Percentiles rank a stretch among this genome's conserved stretches.
Evolutionary conservation across 1,284 basidiomycete species (phyloP).

Genomic region (Trametes pubescens): DNA sequence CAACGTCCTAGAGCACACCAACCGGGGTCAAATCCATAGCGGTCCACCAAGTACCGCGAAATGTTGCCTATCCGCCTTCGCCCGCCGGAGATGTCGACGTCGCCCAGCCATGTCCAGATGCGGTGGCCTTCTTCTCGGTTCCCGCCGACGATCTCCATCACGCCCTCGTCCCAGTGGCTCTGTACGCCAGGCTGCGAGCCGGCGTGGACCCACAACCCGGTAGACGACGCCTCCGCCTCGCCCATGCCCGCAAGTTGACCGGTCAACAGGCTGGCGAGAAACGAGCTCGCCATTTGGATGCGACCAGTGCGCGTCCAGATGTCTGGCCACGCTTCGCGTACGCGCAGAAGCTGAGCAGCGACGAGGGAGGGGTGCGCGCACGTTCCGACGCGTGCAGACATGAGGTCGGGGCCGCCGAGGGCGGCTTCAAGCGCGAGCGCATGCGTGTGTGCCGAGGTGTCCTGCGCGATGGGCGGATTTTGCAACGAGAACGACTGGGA

Average conservation of each 20-base stretch:
- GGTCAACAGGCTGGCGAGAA: conserved; percentile 73
- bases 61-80: conserved; percentile 71
- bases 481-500: conserved; percentile 74
- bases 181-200: conserved; percentile 42
- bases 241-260: conserved; percentile 76
- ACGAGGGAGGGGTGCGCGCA: conserved; percentile 72
- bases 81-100: conserved; percentile 68
- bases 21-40: conserved; percentile 84
- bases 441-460: conserved; percentile 80
- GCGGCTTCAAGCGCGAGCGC: conserved; percentile 75
- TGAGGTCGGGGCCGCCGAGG: conserved; percentile 77
- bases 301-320: conserved; percentile 76
- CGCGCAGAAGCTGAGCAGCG: conserved; percentile 72
- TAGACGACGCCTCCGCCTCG: conserved; percentile 79
- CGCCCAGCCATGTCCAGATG: conserved; percentile 77
- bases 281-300: conserved; percentile 75
- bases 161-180: conserved; percentile 79
- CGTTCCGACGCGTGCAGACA: conserved; percentile 77
- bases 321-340: conserved; percentile 77
- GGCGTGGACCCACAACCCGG: conserved; percentile 75
- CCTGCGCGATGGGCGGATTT: conserved; percentile 79
- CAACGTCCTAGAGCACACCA: conserved; percentile 32
- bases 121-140: conserved; percentile 73
- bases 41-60: conserved; percentile 76
- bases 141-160: conserved; percentile 79